Evolutionary conservation across 1,284 basidiomycete genomes (phyloP).

Genomic region (Marasmius fiardii): DNA sequence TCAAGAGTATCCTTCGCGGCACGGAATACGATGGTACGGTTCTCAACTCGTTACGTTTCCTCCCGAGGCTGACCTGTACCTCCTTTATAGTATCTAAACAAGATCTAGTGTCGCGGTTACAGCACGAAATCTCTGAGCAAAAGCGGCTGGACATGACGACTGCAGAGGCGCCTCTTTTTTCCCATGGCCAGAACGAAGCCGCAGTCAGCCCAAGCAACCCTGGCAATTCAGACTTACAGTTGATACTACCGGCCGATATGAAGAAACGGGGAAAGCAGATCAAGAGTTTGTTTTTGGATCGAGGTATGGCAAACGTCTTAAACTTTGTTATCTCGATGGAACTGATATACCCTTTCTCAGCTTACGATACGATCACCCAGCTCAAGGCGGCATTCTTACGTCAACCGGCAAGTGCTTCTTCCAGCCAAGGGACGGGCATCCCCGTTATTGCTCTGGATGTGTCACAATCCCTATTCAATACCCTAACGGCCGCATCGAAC

Average conservation of each 20-base stretch:
- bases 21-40: conserved; percentile 67
- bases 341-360: conserved; percentile 27
- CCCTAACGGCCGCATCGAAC: conserved; percentile 47
- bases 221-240: conserved; percentile 34
- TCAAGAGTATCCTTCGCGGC: conserved; percentile 75
- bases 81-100: conserved; percentile 53
- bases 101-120: conserved; percentile 70
- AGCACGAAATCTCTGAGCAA: conserved; percentile 74
- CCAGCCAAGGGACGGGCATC: conserved; percentile 33
- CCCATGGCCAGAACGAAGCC: conserved; percentile 25
- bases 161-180: conserved; percentile 46
- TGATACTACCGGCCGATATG: conserved; percentile 61
- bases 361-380: conserved; percentile 56
- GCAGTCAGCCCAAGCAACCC: background rate
- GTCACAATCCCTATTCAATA: conserved; percentile 54
- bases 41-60: background rate
- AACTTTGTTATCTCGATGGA: too few species aligned
- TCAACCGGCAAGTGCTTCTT: background rate
- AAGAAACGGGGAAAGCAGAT: conserved; percentile 74
- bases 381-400: conserved; percentile 54
- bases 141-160: conserved; percentile 66
- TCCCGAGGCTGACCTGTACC: background rate
- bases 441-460: conserved; percentile 75
- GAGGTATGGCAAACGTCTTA: conserved; percentile 38
- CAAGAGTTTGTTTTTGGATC: conserved; percentile 66